Base-by-base conservation (phyloP, 192 early-diverging fungal genomes). In the Backusella luteola region DNA sequence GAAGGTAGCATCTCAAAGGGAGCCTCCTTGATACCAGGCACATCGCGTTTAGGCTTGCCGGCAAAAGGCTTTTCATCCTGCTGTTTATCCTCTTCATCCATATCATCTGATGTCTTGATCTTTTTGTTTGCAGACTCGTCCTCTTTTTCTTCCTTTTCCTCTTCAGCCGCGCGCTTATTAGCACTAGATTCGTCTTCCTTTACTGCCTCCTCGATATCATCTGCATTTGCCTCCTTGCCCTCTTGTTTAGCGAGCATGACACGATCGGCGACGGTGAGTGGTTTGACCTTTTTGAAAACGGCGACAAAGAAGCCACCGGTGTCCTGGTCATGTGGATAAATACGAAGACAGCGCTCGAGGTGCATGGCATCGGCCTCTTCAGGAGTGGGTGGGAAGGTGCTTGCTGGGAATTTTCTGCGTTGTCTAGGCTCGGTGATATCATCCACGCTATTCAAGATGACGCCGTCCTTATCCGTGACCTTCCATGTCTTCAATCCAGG, bases 221-320 rank as follows among this genome's bases (percentile, higher is more conserved):
- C 71, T 4, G 19, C 34, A 56, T 59, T 36, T 9, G 71, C 67
- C 17, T 67, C 63, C 73, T 88, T 81, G 38, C 84, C 81, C 21
- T 81, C 73, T 9, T 17, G 46, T 11, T 70, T 73, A 21, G 84
- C 79, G 0, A 78, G 72, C 32, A 69, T 49, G 5, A 73, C 53
- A 42, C 79, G 78, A 70, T 93, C 90, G 15, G 86, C 73, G 9
- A 78, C 76, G 70, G 91, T 91, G 73, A 90, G 89, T 19, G 92
- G 90, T 1, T 81, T 87, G 8, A 92, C 90, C 87, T 99, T 99
- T 84, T 96, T 90, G 69, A 99, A 86, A 9, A 99, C 94, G 34
- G 96, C 96, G 23, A 99, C 93, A 89, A 99, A 99, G 86, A 99
- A 99, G 14, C 96, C 98, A 56, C 98, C 98, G 9, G 96, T 98